These are phyloP conservation scores for Protomyces lactucae-debilis DNA, from an alignment of 1,139 yeast species.

Conservation along the genomic window DNA sequence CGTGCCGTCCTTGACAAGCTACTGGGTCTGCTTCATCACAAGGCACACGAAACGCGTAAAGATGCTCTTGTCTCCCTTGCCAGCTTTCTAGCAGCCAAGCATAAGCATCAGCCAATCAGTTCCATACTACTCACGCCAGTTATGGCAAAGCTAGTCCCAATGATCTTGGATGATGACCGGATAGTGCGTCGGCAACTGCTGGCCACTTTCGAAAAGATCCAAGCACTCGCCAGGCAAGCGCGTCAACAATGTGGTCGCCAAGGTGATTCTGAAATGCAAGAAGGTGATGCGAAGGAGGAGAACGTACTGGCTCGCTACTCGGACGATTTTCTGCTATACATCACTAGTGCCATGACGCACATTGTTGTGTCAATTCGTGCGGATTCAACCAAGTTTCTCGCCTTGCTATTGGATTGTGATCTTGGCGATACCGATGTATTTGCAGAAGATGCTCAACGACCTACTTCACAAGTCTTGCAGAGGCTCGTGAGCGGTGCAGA, in stretches of 20 bases:
- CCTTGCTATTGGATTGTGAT: conserved; percentile 46
- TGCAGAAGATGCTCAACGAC: neutral
- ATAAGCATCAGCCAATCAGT: conserved; percentile 27
- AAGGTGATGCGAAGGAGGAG: neutral
- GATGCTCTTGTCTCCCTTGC: conserved; percentile 26
- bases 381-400: conserved; percentile 62
- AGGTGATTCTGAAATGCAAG: conserved; percentile 36
- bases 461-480: neutral
- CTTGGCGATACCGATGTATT: conserved; percentile 29
- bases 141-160: conserved; percentile 53
- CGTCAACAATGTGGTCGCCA: neutral
- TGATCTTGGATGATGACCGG: conserved; percentile 55
- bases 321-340: conserved; percentile 60
- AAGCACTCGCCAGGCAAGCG: neutral
- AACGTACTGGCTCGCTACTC: conserved; percentile 53
- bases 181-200: conserved; percentile 62
- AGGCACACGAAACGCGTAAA: conserved; percentile 48
- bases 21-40: conserved; percentile 69
- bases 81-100: conserved; percentile 20
- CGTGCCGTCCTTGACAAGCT: conserved; percentile 39
- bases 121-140: conserved; percentile 42
- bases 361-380: conserved; percentile 67
- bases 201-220: conserved; percentile 33
- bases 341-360: conserved; percentile 95
- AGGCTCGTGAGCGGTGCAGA: neutral